Base-by-base conservation (phyloP, 164 flowering plant species). In the Sextonia rubra region DNA sequence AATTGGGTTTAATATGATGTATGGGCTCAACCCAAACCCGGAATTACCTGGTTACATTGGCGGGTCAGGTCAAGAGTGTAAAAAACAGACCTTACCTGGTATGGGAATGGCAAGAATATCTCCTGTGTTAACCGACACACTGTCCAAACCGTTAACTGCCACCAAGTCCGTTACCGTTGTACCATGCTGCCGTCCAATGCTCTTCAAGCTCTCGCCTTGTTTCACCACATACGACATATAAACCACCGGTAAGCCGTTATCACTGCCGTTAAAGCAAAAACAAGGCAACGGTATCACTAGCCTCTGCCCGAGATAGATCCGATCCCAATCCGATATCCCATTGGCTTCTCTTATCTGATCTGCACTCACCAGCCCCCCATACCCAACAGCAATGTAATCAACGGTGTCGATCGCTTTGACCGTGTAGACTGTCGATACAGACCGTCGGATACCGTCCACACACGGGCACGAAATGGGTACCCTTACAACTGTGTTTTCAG, bases 31-130 rank as follows among this genome's bases (percentile, higher is more conserved):
- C 44, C 44, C 44, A 8, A 37, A 37, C 44, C 44, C 44, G 0
- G 44, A 37, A 37, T 37, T 37, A 7, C 44, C 44, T 9, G 11
- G 2, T 37, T 7, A 37, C 44, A 37, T 37, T 37, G 44, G 0
- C 8, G 44, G 44, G 44, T 9, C 44, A 37, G 44, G 11, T 37
- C 44, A 37, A 37, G 44, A 37, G 8, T 37, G 44, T 37, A 37
- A 1, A 1, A 37, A 37, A 37, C 44, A 5, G 8, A 37, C 44
- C 75, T 71, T 27, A 81, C 84, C 84, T 74, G 84, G 63, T 20
- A 78, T 32, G 24, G 84, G 84, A 70, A 82, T 47, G n/a, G 82
- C 74, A 23, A 82, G 37, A 11, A 82, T 62, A 61, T 82, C 84
- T 14, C 80, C 80, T 2, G 78, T 70, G 48, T 75, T 32, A 23